Percentiles rank a stretch among this genome's conserved stretches.
Evolutionary conservation across 148 eudicot species (phyloP).

Genomic region (Rheum nobile): DNA sequence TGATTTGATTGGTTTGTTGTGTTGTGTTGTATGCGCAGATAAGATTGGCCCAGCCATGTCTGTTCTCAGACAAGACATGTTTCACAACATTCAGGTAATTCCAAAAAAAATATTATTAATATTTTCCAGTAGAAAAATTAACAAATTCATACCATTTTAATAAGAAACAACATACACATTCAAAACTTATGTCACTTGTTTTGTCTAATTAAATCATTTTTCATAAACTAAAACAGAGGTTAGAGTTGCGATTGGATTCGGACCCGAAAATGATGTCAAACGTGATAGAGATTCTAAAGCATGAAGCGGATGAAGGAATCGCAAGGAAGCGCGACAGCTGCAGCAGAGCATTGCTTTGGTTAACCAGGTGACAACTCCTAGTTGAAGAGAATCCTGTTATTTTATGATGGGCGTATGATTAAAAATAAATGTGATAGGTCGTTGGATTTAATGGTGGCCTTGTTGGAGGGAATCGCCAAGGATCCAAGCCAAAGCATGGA

Average conservation of each 20-base stretch:
- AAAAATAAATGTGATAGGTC: conserved; percentile 23
- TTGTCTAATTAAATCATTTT: no score
- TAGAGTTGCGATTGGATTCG: conserved; percentile 54
- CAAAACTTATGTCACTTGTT: no score
- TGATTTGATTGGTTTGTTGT: background rate
- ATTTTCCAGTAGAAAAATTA: background rate
- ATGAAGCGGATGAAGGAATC: conserved; percentile 51
- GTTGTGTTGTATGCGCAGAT: background rate
- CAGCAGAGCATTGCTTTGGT: conserved; percentile 76
- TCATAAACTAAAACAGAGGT: conserved; percentile 26
- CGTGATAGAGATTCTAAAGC: conserved; percentile 65
- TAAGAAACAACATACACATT: no score
- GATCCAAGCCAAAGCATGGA: conserved; percentile 51
- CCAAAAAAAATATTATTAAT: no score
- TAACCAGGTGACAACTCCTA: conserved; percentile 40
- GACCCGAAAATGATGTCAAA: conserved; percentile 46
- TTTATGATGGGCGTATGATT: background rate
- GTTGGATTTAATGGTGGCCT: conserved; percentile 42
- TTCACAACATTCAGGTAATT: conserved; percentile 1
- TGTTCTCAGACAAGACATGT: conserved; percentile 1
- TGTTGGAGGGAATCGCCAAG: conserved; percentile 32
- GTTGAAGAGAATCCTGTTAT: background rate
- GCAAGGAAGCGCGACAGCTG: conserved; percentile 51
- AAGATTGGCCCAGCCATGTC: conserved; percentile 2
- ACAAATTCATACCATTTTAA: no score